Evolutionary conservation across 257 asterid genomes (phyloP), one percentile per base, ranked within the genome.

Genomic region (Solanum tarijense): DNA sequence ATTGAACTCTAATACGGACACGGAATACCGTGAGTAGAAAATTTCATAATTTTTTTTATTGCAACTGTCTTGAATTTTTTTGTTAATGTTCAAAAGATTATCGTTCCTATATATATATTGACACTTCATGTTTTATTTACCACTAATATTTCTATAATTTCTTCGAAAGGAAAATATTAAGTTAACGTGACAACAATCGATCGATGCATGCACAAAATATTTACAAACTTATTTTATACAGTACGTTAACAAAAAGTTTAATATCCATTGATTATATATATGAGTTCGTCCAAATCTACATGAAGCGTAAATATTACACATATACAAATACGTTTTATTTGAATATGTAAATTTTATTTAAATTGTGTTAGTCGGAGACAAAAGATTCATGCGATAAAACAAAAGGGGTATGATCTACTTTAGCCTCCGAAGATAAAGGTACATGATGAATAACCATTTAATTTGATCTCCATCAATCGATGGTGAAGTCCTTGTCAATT

Each of bases 301-400:
- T 6, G 29, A 65, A 65, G 32, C 9, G 1, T 65, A 65, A 65
- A 65, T 65, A 65, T 5, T 65, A n/a, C 4, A n/a, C 32, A 65
- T n/a, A n/a, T 62, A 62, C 0, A n/a, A 62, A 62, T 11, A 66
- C 7, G 3, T 66, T 66, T 25, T 25, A 25, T 66, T 66, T 66
- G 18, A 66, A 12, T 13, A 25, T 27, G 0, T 25, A 66, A 5
- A 66, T 27, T 66, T 25, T 25, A 66, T 12, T 66, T 29, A 66
- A 12, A 25, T 27, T 27, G 8, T 0, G 4, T 25, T n/a, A 10
- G 18, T 65, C 1, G 31, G 1, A 65, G 7, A 65, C 0, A 65
- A 65, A 65, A 65, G 1, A n/a, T 5, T 11, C 8, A 65, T 65
- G 29, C 1, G 4, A 65, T 10, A 2, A 65, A 60, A 9, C 4